These are phyloP conservation scores for Saccharomyces hybrid DNA, from an alignment of 1,139 yeast species.

Conservation along the genomic window DNA sequence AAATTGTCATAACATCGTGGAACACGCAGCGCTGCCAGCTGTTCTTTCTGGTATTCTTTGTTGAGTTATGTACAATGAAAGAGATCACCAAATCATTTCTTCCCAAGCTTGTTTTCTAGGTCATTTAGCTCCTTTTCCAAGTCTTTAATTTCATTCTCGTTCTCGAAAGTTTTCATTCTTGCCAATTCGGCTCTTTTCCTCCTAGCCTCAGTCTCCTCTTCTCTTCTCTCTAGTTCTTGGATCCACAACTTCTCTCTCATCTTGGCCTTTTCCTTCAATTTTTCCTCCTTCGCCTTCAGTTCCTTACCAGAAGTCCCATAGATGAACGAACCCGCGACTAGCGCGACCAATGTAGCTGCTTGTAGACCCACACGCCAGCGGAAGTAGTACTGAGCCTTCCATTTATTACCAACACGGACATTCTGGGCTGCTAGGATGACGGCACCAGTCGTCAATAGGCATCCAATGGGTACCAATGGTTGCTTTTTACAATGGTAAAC, in stretches of 20 bases:
- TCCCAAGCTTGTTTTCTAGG: slow-evolving; percentile 18
- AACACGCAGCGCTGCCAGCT: neutral
- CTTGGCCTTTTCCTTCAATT: slow-evolving; percentile 56
- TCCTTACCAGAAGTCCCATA: slow-evolving; percentile 39
- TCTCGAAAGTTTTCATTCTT: slow-evolving; percentile 32
- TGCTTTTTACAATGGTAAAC: slow-evolving; percentile 52
- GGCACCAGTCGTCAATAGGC: slow-evolving; percentile 72
- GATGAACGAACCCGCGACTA: slow-evolving; percentile 68
- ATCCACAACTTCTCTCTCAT: slow-evolving; percentile 83
- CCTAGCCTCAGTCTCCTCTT: slow-evolving; percentile 59
- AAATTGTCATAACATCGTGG: neutral
- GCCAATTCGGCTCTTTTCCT: slow-evolving; percentile 47
- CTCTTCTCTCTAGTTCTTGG: slow-evolving; percentile 83
- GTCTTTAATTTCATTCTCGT: slow-evolving; percentile 26
- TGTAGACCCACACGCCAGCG: slow-evolving; percentile 86
- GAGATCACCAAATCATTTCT: neutral
- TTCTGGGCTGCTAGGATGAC: slow-evolving; percentile 72
- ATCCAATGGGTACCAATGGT: slow-evolving; percentile 76
- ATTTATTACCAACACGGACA: slow-evolving; percentile 61
- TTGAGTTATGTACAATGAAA: neutral
- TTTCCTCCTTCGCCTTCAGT: slow-evolving; percentile 51
- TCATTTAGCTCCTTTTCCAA: slow-evolving; percentile 26
- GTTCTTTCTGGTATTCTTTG: neutral
- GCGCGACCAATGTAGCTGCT: slow-evolving; percentile 70
- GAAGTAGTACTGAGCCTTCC: slow-evolving; percentile 77